These are phyloP conservation scores for Paramecium primaurelia DNA, from an alignment of 73 alveolate genomes.

Conservation along the genomic window DNA sequence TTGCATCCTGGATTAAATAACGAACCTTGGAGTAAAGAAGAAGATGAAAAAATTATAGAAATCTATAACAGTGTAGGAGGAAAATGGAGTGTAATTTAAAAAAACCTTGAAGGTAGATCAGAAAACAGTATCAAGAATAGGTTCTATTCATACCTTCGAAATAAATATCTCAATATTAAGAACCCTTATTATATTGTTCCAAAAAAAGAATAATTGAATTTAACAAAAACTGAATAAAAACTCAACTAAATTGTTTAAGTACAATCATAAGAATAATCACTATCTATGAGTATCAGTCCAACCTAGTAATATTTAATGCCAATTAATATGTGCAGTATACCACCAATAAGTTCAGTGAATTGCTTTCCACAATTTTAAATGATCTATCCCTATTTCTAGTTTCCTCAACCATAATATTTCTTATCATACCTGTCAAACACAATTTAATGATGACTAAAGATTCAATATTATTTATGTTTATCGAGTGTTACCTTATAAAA, in stretches of 20 bases:
- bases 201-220: background rate
- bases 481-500: background rate
- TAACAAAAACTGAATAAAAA: background rate
- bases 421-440: background rate
- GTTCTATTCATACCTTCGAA: constrained; percentile 68
- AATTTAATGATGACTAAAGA: background rate
- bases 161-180: constrained; percentile 30
- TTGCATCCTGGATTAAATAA: background rate
- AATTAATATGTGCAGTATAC: background rate
- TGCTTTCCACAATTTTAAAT: background rate
- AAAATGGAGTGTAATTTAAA: constrained; percentile 91
- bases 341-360: background rate
- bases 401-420: background rate
- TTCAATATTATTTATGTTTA: background rate
- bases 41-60: constrained; percentile 11
- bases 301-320: background rate
- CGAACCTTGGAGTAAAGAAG: background rate
- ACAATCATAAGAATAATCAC: background rate
- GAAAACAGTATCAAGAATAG: constrained; percentile 93
- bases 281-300: background rate
- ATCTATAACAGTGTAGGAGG: constrained; percentile 74
- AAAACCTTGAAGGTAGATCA: constrained; percentile 87
- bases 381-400: background rate
- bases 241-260: background rate
- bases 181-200: constrained; percentile 42